Conservation (phyloP, 176 grass and related monocot species). For the Poa pratensis region DNA sequence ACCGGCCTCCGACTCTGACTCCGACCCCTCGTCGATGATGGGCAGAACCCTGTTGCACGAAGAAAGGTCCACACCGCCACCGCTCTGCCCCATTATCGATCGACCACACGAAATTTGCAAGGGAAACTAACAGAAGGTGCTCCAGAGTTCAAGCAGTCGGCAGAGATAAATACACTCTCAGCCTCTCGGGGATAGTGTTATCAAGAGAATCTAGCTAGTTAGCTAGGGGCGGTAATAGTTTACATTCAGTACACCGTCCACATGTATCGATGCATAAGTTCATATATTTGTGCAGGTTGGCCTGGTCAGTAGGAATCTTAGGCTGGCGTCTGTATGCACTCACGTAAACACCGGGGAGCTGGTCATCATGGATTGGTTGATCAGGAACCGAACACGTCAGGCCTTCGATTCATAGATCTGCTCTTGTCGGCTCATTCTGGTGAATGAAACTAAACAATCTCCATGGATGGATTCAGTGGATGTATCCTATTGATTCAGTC, state of each 20-base stretch:
- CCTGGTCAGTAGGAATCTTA: constrained; percentile 1
- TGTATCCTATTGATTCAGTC: neutral
- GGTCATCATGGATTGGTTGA: neutral
- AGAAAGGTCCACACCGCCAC: neutral
- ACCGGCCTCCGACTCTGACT: neutral
- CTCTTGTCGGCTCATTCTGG: neutral
- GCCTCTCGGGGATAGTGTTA: no score
- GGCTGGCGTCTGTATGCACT: neutral
- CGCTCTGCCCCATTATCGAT: neutral
- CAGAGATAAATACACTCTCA: no score
- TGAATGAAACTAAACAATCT: neutral
- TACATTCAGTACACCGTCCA: neutral
- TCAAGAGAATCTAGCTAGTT: no score
- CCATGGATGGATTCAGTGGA: neutral
- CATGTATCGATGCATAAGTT: neutral
- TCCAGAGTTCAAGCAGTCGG: no score
- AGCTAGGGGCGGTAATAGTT: neutral
- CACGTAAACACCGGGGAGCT: neutral
- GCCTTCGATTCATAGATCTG: neutral
- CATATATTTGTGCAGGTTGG: neutral
- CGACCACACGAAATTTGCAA: neutral
- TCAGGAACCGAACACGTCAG: neutral
- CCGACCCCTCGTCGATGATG: constrained; percentile 33
- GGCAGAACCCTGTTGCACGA: constrained; percentile 27
- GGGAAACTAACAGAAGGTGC: no score